Base-by-base conservation (phyloP, 2,329 filamentous ascomycete species). In the Mycosphaerella sp. region DNA sequence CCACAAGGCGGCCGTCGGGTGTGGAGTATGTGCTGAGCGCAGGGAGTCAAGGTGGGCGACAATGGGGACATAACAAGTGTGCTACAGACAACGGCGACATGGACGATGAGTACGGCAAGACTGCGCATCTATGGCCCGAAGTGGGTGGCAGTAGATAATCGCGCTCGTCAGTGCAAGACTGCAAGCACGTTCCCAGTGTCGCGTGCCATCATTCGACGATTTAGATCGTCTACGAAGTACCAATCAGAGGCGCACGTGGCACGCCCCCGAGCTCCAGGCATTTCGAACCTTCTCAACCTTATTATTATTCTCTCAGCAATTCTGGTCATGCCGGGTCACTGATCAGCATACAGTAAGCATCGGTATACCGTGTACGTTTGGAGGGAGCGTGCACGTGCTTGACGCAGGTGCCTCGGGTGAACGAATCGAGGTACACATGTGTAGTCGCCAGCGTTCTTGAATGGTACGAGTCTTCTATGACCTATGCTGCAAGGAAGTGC, bases 401-500 rank as follows among this genome's bases (percentile, higher is more conserved):
- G 3, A 32, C 9, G 30, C 4, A 32, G 9, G 4, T 32, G 30
- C 30, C 13, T 32, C 30, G 9, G 30, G 30, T 2, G 30, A 34
- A 6, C 4, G 30, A 34, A 12, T 34, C 4, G 4, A 34, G 13
- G 30, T 34, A 34, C 13, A 34, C 13, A 34, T 25, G 13, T 34
- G 30, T 8, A n/a, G 30, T n/a, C 13, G 30, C 30, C 30, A 32
- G 30, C 9, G 9, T 21, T 21, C 21, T 3, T 3, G 9, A 32
- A n/a, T 10, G 4, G 9, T n/a, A 32, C 30, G 9, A 10, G 4
- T 10, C 30, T 32, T 10, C 9, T 5, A 10, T 32, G 3, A 32
- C 10, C 28, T 32, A 32, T 32, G 4, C 30, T 5, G 30, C 55
- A 52, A 50, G 13, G 46, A 41, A 30, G 28, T 75, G 81, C 78